Percentiles rank a stretch among this genome's conserved stretches.
Conservation (phyloP, 75 land plant species). For the Pinus tabuliformis region DNA sequence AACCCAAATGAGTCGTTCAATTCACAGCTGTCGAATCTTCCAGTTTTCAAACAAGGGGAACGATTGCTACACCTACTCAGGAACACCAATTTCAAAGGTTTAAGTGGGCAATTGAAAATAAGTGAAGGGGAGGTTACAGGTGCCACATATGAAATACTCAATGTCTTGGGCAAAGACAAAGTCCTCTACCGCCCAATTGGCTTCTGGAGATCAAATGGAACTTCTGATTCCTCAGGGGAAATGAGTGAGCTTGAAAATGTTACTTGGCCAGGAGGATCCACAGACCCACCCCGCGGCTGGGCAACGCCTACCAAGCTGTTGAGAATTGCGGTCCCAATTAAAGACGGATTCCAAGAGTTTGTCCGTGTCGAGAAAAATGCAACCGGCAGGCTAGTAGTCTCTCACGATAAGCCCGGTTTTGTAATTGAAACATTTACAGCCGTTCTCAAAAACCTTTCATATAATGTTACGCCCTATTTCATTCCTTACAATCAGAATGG, state of each 20-base stretch:
- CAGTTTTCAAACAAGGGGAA: constrained; percentile 37
- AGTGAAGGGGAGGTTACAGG: constrained; percentile 43
- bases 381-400: neutral
- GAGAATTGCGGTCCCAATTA: constrained; percentile 47
- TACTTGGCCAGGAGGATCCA: constrained; percentile 31
- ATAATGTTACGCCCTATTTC: constrained; percentile 28
- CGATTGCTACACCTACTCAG: constrained; percentile 26
- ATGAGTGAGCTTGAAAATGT: constrained; percentile 28
- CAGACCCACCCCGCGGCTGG: constrained; percentile 54
- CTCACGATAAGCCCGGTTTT: constrained; percentile 12
- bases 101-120: constrained; percentile 50
- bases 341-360: constrained; percentile 30
- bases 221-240: neutral
- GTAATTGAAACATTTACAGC: constrained; percentile 37
- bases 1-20: no score
- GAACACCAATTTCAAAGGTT: constrained; percentile 37
- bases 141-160: constrained; percentile 33
- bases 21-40: neutral
- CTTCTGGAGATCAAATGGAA: constrained; percentile 28
- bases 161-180: constrained; percentile 22
- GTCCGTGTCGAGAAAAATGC: constrained; percentile 7
- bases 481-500: constrained; percentile 8
- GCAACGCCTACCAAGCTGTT: constrained; percentile 38
- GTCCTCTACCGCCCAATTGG: constrained; percentile 16
- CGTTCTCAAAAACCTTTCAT: constrained; percentile 23